Conservation (phyloP, 345 rosid species). For the Pseudoturritis turrita region DNA sequence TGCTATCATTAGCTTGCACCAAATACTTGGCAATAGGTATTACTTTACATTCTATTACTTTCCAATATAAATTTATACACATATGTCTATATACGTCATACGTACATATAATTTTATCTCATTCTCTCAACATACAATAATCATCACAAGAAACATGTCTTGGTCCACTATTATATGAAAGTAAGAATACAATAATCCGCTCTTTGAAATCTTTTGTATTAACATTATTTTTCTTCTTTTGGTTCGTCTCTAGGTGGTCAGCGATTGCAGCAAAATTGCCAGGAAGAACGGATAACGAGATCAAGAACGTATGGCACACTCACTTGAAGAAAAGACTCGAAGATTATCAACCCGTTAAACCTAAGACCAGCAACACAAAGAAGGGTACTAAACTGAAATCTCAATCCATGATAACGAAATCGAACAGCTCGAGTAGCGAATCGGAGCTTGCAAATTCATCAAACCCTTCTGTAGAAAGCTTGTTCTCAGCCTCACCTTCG, state of each 20-base stretch:
- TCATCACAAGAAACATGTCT: background rate
- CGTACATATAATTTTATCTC: constrained; percentile 5
- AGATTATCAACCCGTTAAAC: constrained; percentile 28
- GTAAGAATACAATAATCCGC: background rate
- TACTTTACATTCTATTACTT: background rate
- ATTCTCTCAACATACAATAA: background rate
- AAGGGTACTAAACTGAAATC: constrained; percentile 19
- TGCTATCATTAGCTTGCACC: constrained; percentile 58
- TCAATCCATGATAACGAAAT: background rate
- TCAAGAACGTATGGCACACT: constrained; percentile 92
- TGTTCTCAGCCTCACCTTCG: constrained; percentile 46
- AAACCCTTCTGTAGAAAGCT: constrained; percentile 2
- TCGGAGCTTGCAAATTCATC: constrained; percentile 22
- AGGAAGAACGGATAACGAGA: constrained; percentile 91
- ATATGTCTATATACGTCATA: background rate
- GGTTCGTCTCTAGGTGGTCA: constrained; percentile 59
- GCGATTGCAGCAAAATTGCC: constrained; percentile 75
- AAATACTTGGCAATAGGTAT: constrained; percentile 62
- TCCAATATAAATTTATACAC: background rate
- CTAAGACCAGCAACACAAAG: constrained; percentile 16
- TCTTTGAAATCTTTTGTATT: background rate
- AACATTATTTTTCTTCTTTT: background rate
- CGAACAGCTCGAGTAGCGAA: constrained; percentile 13
- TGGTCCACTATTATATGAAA: constrained; percentile 16
- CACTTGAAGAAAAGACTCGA: constrained; percentile 73